Evolutionary conservation across 2,329 filamentous ascomycete species (phyloP).

Genomic region (Aureobasidium sp.): DNA sequence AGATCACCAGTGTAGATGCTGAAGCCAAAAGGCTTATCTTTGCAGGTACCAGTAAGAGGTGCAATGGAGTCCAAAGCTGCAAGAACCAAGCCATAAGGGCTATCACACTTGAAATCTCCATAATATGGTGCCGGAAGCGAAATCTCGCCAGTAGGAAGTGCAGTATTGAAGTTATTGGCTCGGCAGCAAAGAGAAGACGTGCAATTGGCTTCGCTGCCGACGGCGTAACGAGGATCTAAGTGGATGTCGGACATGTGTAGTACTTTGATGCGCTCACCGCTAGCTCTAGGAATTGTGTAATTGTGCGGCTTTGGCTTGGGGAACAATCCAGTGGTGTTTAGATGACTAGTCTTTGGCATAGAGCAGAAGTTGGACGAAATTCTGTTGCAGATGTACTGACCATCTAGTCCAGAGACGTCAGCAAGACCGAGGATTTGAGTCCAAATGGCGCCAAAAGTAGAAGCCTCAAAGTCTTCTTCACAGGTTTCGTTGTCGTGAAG

Average conservation of each 20-base stretch:
- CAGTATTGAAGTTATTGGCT: slow-evolving; percentile 34
- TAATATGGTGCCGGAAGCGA: slow-evolving; percentile 46
- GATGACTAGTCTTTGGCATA: slow-evolving; percentile 37
- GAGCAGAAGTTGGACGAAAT: slow-evolving; percentile 44
- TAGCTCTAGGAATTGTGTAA: slow-evolving; percentile 38
- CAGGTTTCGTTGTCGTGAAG: slow-evolving; percentile 45
- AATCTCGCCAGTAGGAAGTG: slow-evolving; percentile 30
- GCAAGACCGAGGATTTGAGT: slow-evolving; percentile 50
- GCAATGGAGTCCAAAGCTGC: slow-evolving; percentile 51
- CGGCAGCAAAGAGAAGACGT: slow-evolving; percentile 47
- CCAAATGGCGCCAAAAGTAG: slow-evolving; percentile 49
- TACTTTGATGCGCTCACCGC: slow-evolving; percentile 50
- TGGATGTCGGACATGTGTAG: slow-evolving; percentile 47
- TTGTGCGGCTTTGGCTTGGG: slow-evolving; percentile 49
- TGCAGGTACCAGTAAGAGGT: slow-evolving; percentile 49
- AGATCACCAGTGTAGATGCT: slow-evolving; percentile 53
- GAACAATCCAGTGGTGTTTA: slow-evolving; percentile 43
- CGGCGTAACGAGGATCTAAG: slow-evolving; percentile 48
- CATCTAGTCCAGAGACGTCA: slow-evolving; percentile 49
- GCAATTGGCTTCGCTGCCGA: slow-evolving; percentile 49
- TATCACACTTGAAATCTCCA: slow-evolving; percentile 51
- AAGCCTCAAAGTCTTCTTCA: slow-evolving; percentile 40
- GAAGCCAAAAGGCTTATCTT: slow-evolving; percentile 43
- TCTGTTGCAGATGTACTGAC: slow-evolving; percentile 50
- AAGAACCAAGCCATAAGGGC: slow-evolving; percentile 51